Base-by-base conservation (phyloP, 257 asterid genomes). In the Solanum neorickii region DNA sequence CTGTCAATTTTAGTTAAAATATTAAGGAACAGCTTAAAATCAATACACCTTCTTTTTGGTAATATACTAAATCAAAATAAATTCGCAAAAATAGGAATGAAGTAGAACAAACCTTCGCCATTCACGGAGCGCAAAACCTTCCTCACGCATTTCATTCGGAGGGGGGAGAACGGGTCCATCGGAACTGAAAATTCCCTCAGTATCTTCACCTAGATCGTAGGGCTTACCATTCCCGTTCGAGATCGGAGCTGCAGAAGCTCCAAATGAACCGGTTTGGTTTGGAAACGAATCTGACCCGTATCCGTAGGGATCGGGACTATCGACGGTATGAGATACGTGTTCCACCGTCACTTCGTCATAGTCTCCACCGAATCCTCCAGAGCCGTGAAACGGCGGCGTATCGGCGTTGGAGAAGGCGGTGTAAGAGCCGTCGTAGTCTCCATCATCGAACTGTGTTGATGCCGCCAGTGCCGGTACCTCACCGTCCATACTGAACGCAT, bases 131-230 rank as follows among this genome's bases (percentile, higher is more conserved):
- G 94, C 98, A 85, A 87, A 92, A 76, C 98, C 97, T 92, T 96
- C 96, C 69, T 96, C 99, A 23, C 90, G 97, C 98, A 95, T 93
- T 88, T 94, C 96, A 89, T 62, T 87, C 33, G 98, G 98, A 86
- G 98, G 98, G 66, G 96, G 98, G 60, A 96, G 98, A 60, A 94
- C 87, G 76, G 98, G 94, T 12, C 98, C 98, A 80, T 93, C 98
- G 37, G 98, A 94, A 90, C 94, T 93, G 91, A 95, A 96, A 35
- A 96, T 52, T 31, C 94, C 98, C 77, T 95, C 97, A 46, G 94
- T 83, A 90, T 92, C 97, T 3, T 89, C 93, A 88, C 90, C 94
- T 41, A 88, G 25, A 87, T 90, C 88, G 49, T 89, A 95, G 49
- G 95, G 87, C 70, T 89, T 91, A 37, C 94, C 98, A 86, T 93